A percentile compares a stretch with the other conserved stretches of the same genome.
phyloP scores from a whole-genome alignment of 2,329 filamentous ascomycete genomes.

The Fusarium neocosmosporiellum region DNA sequence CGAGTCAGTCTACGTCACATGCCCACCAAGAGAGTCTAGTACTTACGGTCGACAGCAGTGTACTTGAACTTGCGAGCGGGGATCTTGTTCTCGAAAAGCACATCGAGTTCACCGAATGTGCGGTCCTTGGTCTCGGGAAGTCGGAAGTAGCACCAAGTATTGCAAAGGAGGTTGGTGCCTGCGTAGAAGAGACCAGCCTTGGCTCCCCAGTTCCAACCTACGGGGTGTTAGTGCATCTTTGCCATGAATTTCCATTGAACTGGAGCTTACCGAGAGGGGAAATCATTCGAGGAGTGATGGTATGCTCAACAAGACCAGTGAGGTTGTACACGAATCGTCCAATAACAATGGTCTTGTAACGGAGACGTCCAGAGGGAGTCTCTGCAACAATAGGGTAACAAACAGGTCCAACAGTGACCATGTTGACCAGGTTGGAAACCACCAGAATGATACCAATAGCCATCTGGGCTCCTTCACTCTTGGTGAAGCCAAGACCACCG shows the following conservation, averaged over 20 bases:
- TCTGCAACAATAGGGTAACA: conserved; percentile 54
- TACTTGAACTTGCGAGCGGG: conserved; percentile 43
- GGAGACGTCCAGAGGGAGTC: conserved; percentile 55
- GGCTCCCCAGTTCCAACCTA: conserved; percentile 47
- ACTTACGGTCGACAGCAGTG: conserved; percentile 42
- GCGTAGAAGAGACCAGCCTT: conserved; percentile 52
- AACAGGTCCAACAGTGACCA: conserved; percentile 50
- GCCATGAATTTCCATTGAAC: no score
- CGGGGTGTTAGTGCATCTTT: background rate
- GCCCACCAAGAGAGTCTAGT: no score
- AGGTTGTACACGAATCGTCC: conserved; percentile 57
- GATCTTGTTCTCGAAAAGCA: conserved; percentile 40
- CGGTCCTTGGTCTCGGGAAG: conserved; percentile 46
- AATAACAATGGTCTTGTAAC: conserved; percentile 59
- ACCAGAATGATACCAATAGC: conserved; percentile 42
- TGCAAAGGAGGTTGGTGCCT: conserved; percentile 49
- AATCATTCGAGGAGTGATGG: conserved; percentile 50
- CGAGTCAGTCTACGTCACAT: background rate
- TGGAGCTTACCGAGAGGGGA: conserved; percentile 13
- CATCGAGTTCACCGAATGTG: conserved; percentile 45
- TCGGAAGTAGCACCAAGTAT: conserved; percentile 49
- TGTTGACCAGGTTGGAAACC: conserved; percentile 47
- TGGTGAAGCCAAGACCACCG: conserved; percentile 19
- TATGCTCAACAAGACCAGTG: conserved; percentile 53
- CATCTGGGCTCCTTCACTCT: conserved; percentile 10